Percentiles rank a stretch among this genome's conserved stretches.
These are phyloP conservation scores for Kokia cookei DNA, from an alignment of 441 rosid genomes.

Conservation along the genomic window DNA sequence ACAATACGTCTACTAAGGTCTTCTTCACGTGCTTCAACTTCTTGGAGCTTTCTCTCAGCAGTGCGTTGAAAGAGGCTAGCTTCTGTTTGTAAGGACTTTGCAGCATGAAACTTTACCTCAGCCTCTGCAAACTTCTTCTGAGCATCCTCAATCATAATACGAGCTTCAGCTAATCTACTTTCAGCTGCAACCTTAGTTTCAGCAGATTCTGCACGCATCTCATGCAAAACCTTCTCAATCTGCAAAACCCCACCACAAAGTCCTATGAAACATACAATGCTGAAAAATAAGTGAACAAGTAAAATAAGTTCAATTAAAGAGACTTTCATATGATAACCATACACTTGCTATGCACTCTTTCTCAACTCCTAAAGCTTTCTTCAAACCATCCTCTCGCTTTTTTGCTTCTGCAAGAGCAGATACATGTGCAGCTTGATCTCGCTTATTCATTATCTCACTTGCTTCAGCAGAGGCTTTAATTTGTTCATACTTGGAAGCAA, in stretches of 20 bases:
- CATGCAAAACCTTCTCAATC: constrained; percentile 93
- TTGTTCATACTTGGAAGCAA: constrained; percentile 50
- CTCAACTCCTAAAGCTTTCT: constrained; percentile 80
- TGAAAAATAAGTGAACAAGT: constrained; percentile 1
- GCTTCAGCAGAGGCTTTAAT: constrained; percentile 62
- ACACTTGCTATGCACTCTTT: constrained; percentile 85
- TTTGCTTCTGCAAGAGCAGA: constrained; percentile 66
- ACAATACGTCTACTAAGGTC: constrained; percentile 53
- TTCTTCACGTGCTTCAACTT: constrained; percentile 77
- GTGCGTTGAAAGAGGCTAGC: constrained; percentile 54
- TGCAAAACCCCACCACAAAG: constrained; percentile 24
- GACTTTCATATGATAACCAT: constrained; percentile 19
- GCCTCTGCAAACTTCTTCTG: constrained; percentile 63
- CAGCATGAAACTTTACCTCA: constrained; percentile 55
- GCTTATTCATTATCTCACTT: constrained; percentile 48
- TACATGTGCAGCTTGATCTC: constrained; percentile 53
- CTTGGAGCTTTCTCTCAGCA: constrained; percentile 87
- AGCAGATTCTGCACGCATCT: constrained; percentile 92
- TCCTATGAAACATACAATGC: not conserved
- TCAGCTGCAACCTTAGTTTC: constrained; percentile 82
- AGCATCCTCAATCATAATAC: constrained; percentile 57
- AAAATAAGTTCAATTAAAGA: not conserved
- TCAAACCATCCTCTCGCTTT: constrained; percentile 75
- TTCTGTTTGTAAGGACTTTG: constrained; percentile 69
- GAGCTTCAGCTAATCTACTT: constrained; percentile 61